Conservation (phyloP, 768 basidiomycete genomes). For the Mrakia gelida region DNA sequence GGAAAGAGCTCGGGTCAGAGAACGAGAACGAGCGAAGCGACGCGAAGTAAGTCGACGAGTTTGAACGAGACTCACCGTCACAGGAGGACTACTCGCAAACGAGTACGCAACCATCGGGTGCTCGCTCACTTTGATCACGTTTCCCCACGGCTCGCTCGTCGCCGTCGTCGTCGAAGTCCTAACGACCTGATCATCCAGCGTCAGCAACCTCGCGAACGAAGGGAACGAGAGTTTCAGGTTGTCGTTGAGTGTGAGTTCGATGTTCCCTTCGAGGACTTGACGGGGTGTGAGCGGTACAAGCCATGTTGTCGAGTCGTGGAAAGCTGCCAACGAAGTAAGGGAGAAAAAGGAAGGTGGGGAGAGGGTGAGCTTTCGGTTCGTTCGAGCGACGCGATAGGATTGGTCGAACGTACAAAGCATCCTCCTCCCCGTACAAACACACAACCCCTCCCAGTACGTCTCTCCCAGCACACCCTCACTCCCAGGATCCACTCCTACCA, state of each 20-base stretch:
- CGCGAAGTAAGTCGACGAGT: background rate
- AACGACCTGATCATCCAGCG: background rate
- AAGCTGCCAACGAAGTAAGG: background rate
- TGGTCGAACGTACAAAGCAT: background rate
- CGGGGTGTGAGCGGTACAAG: background rate
- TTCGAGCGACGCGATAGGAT: background rate
- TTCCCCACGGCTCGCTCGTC: background rate
- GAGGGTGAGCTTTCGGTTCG: background rate
- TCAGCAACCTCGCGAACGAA: background rate
- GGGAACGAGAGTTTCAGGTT: background rate
- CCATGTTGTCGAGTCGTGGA: too few relatives aligned
- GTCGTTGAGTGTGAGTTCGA: background rate
- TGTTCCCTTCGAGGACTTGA: background rate
- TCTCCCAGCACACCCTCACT: constrained; percentile 18
- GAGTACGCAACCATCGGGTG: background rate
- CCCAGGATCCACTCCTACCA: constrained; percentile 12
- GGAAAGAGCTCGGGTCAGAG: background rate
- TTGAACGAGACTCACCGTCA: constrained; percentile 1
- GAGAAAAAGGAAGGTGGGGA: background rate
- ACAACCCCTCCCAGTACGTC: constrained; percentile 1
- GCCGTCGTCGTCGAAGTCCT: background rate
- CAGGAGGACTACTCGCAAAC: constrained; percentile 17
- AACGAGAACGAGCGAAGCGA: background rate
- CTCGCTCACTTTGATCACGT: background rate
- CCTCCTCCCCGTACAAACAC: background rate